phyloP scores from a whole-genome alignment of 768 basidiomycete genomes.

The Russula emetica region DNA sequence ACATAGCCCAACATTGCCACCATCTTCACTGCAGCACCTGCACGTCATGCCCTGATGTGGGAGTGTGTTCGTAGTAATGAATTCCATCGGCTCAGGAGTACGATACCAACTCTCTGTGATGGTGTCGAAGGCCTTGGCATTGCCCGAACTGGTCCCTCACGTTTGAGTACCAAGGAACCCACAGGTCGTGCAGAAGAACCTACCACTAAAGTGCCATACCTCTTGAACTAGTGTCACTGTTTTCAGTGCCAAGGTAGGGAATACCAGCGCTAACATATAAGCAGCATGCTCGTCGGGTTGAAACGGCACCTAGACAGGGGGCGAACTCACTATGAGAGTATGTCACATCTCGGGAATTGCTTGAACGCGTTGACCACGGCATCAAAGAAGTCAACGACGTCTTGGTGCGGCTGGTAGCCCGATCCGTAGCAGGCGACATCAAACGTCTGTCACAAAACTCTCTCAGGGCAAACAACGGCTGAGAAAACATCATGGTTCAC shows the following conservation, averaged over 20 bases:
- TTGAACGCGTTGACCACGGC: conserved; percentile 54
- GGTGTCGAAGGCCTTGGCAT: conserved; percentile 56
- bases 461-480: conserved; percentile 5
- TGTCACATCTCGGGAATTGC: conserved; percentile 62
- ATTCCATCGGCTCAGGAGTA: conserved; percentile 47
- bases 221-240: conserved; percentile 56
- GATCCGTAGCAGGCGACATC: conserved; percentile 65
- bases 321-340: conserved; percentile 55
- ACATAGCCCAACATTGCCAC: conserved; percentile 2
- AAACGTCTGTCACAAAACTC: conserved; percentile 43
- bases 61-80: conserved; percentile 56
- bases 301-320: not conserved
- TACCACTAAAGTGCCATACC: conserved; percentile 66
- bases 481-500: not conserved
- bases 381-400: conserved; percentile 67
- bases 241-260: conserved; percentile 60
- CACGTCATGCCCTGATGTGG: conserved; percentile 49
- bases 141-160: conserved; percentile 58
- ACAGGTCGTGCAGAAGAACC: conserved; percentile 28
- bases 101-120: conserved; percentile 51
- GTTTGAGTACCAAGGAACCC: conserved; percentile 7
- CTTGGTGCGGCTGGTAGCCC: conserved; percentile 56
- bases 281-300: conserved; percentile 3
- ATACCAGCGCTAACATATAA: conserved; percentile 43
- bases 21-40: conserved; percentile 29